Evolutionary conservation across 805 yeast genomes (phyloP).

Genomic region (Saccharomycopsis sp.): DNA sequence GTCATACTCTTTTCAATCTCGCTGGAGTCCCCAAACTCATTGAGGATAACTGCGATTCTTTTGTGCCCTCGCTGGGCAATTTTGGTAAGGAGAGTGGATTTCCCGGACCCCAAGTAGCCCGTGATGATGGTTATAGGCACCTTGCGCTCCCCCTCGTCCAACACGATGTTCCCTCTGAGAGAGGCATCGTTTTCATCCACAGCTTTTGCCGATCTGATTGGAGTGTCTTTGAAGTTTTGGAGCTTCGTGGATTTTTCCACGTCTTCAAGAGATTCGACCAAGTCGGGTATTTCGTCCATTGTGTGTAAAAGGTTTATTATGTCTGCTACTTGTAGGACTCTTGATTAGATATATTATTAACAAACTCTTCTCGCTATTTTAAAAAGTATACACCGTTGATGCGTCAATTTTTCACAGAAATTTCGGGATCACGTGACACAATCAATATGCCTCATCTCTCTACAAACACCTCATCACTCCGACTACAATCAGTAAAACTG

Average conservation of each 20-base stretch:
- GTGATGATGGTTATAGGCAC: conserved; percentile 92
- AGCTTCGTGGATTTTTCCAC: conserved; percentile 18
- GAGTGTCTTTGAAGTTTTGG: conserved; percentile 3
- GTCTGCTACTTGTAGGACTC: too few species aligned
- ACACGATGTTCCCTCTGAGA: conserved; percentile 12
- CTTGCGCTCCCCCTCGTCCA: conserved; percentile 29
- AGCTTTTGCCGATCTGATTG: not conserved
- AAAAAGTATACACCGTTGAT: too few species aligned
- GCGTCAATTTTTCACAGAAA: too few species aligned
- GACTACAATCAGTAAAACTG: too few species aligned
- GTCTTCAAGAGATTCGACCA: conserved; percentile 29
- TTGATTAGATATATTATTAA: too few species aligned
- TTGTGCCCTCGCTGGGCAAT: conserved; percentile 65
- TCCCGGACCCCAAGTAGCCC: conserved; percentile 93
- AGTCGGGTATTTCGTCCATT: conserved; percentile 31
- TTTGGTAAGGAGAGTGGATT: conserved; percentile 73
- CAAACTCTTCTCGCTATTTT: too few species aligned
- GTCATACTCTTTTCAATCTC: conserved; percentile 85
- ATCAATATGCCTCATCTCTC: too few species aligned
- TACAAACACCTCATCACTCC: too few species aligned
- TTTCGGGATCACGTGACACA: too few species aligned
- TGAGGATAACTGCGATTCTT: conserved; percentile 81
- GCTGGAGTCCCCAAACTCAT: conserved; percentile 87
- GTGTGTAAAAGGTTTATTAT: not conserved
- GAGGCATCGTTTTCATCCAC: not conserved